A percentile compares a stretch with the other conserved stretches of the same genome.
phyloP scores from a whole-genome alignment of 495 filamentous ascomycete genomes.

The Neurospora sp. region DNA sequence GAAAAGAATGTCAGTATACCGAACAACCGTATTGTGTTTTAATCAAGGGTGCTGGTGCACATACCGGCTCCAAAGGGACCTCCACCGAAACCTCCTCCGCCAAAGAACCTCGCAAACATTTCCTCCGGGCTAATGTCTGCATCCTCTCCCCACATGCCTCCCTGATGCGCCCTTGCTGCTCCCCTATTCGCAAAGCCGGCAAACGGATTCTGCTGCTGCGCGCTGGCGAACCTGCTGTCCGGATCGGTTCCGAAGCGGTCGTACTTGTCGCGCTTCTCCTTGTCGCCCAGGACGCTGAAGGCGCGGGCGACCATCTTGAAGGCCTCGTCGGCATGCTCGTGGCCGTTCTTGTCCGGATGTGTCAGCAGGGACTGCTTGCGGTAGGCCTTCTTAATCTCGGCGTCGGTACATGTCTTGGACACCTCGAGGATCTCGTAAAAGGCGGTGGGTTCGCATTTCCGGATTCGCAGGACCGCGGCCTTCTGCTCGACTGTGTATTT shows the following conservation, averaged over 20 bases:
- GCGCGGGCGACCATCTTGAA: slow-evolving; percentile 96
- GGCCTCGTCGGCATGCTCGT: slow-evolving; percentile 90
- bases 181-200: slow-evolving; percentile 53
- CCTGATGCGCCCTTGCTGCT: slow-evolving; percentile 29
- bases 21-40: not conserved
- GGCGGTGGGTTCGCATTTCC: slow-evolving; percentile 69
- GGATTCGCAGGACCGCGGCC: slow-evolving; percentile 76
- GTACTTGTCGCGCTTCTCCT: slow-evolving; percentile 79
- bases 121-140: slow-evolving; percentile 89
- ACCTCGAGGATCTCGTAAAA: slow-evolving; percentile 84
- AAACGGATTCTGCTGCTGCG: slow-evolving; percentile 55
- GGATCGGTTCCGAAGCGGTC: slow-evolving; percentile 88
- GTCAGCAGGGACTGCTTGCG: slow-evolving; percentile 78
- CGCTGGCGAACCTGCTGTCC: slow-evolving; percentile 67
- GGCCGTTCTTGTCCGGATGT: slow-evolving; percentile 98
- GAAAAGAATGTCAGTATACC: slow-evolving; percentile 2
- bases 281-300: slow-evolving; percentile 86
- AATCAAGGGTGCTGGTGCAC: not conserved
- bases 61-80: slow-evolving; percentile 37
- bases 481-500: slow-evolving; percentile 87
- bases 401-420: slow-evolving; percentile 53
- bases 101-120: slow-evolving; percentile 92
- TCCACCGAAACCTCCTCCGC: slow-evolving; percentile 62
- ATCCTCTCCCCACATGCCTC: slow-evolving; percentile 60
- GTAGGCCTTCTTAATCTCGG: slow-evolving; percentile 91